phyloP scores from a whole-genome alignment of 768 basidiomycete genomes.

The Kwoniella bestiolae region DNA sequence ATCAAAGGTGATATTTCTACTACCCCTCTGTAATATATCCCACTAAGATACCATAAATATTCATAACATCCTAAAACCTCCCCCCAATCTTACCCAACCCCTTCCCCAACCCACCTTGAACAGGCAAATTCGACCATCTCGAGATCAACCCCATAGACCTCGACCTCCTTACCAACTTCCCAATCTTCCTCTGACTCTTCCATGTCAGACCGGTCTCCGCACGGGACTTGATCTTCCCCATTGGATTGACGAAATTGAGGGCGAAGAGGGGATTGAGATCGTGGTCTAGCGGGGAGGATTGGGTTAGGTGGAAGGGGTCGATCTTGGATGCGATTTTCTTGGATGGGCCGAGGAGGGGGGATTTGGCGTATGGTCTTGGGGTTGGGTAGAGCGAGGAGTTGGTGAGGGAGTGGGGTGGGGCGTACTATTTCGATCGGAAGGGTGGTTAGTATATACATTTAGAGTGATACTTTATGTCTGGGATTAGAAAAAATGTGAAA shows the following conservation, averaged over 20 bases:
- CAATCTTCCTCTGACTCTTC: conserved; percentile 75
- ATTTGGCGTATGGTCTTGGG: conserved; percentile 23
- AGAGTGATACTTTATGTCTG: too few relatives aligned
- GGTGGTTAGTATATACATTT: neutral
- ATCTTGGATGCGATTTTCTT: conserved; percentile 63
- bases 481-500: too few relatives aligned
- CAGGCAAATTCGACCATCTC: conserved; percentile 35
- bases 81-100: neutral
- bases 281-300: conserved; percentile 74
- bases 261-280: conserved; percentile 56
- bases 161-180: conserved; percentile 83
- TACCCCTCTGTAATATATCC: too few relatives aligned
- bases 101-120: conserved; percentile 32
- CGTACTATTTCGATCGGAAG: neutral
- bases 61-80: neutral
- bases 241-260: conserved; percentile 39
- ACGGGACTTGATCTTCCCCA: conserved; percentile 71
- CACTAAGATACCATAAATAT: neutral
- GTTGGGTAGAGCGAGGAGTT: conserved; percentile 15
- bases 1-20: too few relatives aligned
- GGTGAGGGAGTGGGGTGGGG: conserved; percentile 13
- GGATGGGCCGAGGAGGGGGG: conserved; percentile 65
- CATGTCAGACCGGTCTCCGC: conserved; percentile 71
- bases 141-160: conserved; percentile 84
- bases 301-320: conserved; percentile 74